A percentile compares a stretch with the other conserved stretches of the same genome.
Evolutionary conservation across 208 protist genomes (phyloP).

Genomic region (Trypanosoma avium): DNA sequence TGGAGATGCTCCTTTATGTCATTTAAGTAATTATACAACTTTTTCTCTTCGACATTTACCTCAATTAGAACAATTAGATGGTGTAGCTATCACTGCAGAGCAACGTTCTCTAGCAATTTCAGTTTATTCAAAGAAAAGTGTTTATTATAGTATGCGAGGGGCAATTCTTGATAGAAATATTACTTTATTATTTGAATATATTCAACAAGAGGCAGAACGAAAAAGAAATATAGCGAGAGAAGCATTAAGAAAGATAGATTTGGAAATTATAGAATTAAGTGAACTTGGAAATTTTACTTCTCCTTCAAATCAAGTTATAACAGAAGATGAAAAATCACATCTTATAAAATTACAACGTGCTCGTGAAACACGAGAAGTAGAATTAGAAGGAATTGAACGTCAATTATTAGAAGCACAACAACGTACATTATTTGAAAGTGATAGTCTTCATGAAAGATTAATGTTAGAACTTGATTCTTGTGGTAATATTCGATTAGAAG

Average conservation of each 20-base stretch:
- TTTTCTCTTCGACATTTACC: slow-evolving; percentile 81
- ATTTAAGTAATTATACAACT: slow-evolving; percentile 94
- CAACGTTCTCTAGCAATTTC: slow-evolving; percentile 79
- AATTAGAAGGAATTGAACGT: slow-evolving; percentile 45
- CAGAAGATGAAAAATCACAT: slow-evolving; percentile 4
- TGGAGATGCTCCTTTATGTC: slow-evolving; percentile 90
- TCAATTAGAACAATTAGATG: slow-evolving; percentile 81
- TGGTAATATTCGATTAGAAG: slow-evolving; percentile 90
- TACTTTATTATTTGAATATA: slow-evolving; percentile 41
- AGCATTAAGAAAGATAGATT: slow-evolving; percentile 30
- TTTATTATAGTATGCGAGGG: slow-evolving; percentile 95
- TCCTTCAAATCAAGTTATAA: background rate
- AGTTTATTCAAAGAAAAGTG: slow-evolving; percentile 91
- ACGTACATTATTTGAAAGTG: slow-evolving; percentile 35
- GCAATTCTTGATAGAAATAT: slow-evolving; percentile 89
- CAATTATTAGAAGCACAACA: slow-evolving; percentile 37
- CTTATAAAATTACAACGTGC: slow-evolving; percentile 40
- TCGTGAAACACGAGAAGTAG: slow-evolving; percentile 62
- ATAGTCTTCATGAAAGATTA: slow-evolving; percentile 53
- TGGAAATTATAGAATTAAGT: slow-evolving; percentile 18
- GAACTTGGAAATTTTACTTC: background rate
- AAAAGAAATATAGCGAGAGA: slow-evolving; percentile 23
- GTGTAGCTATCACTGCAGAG: slow-evolving; percentile 67
- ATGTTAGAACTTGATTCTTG: slow-evolving; percentile 86
- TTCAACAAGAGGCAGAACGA: slow-evolving; percentile 23